phyloP scores from a whole-genome alignment of 345 rosid genomes.

The Syzygium aromaticum region DNA sequence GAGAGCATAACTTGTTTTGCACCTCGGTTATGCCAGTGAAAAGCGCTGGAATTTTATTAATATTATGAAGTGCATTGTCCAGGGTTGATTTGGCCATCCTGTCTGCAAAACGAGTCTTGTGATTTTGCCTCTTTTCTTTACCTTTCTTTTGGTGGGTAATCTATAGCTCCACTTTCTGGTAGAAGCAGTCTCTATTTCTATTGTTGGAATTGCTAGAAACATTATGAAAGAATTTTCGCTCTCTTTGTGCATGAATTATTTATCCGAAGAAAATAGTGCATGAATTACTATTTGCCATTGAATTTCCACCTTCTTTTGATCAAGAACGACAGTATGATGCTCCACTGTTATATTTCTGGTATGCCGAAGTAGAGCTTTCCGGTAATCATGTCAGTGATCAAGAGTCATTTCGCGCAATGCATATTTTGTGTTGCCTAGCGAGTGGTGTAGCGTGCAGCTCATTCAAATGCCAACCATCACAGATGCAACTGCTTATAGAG shows the following conservation, averaged over 20 bases:
- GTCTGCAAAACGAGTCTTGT: not conserved
- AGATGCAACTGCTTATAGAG: conserved; percentile 75
- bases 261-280: not conserved
- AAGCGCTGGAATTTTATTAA: not conserved
- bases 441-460: conserved; percentile 55
- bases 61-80: not conserved
- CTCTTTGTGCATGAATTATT: not conserved
- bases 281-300: conserved; percentile 5
- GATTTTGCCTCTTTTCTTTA: not conserved
- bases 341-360: conserved; percentile 74
- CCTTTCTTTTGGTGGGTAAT: not conserved
- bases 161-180: not conserved
- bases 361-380: conserved; percentile 71
- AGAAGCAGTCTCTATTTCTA: not conserved
- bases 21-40: not conserved
- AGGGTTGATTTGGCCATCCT: not conserved
- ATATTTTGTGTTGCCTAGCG: conserved; percentile 72
- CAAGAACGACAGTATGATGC: conserved; percentile 65
- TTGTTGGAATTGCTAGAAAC: not conserved
- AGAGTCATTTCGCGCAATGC: conserved; percentile 61
- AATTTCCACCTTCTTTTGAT: conserved; percentile 3
- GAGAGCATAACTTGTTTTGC: not conserved
- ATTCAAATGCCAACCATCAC: conserved; percentile 56
- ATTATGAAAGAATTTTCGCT: not conserved
- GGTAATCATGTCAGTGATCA: conserved; percentile 12